Evolutionary conservation across 805 yeast genomes (phyloP).

Genomic region (Barnettozyma pratensis): DNA sequence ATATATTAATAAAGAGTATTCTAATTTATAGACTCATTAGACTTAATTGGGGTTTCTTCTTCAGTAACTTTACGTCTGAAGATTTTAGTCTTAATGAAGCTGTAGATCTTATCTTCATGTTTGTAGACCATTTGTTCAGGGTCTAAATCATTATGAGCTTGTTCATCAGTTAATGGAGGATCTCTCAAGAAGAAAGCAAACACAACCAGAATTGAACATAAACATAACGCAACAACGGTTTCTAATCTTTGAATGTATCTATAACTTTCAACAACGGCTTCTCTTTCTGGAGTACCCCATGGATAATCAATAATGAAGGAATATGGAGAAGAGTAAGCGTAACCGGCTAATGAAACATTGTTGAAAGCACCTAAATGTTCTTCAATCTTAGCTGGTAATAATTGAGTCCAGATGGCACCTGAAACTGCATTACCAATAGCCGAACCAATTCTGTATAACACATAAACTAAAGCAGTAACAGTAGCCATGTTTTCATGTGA

Average conservation of each 20-base stretch:
- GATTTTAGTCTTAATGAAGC: slow-evolving; percentile 10
- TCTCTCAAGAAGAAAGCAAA: slow-evolving; percentile 48
- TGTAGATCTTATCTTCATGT: slow-evolving; percentile 17
- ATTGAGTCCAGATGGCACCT: slow-evolving; percentile 72
- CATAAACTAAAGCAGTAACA: slow-evolving; percentile 51
- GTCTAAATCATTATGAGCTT: slow-evolving; percentile 21
- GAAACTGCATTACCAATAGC: slow-evolving; percentile 60
- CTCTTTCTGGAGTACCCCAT: slow-evolving; percentile 63
- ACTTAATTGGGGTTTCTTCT: background rate
- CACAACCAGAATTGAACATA: slow-evolving; percentile 45
- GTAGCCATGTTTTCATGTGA: slow-evolving; percentile 68
- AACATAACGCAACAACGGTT: slow-evolving; percentile 45
- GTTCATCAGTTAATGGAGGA: slow-evolving; percentile 34
- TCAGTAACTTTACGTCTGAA: slow-evolving; percentile 3
- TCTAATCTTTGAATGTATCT: slow-evolving; percentile 54
- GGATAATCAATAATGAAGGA: slow-evolving; percentile 40
- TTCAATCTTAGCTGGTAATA: slow-evolving; percentile 39
- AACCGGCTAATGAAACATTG: slow-evolving; percentile 35
- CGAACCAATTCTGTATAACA: slow-evolving; percentile 57
- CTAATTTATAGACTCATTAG: background rate
- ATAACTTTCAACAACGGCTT: slow-evolving; percentile 52
- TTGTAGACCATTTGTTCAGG: slow-evolving; percentile 20
- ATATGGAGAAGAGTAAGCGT: slow-evolving; percentile 51
- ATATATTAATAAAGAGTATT: too few relatives aligned
- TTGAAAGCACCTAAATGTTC: slow-evolving; percentile 23